Evolutionary conservation across 768 basidiomycete genomes (phyloP).

Genomic region (Roridomyces roridus): DNA sequence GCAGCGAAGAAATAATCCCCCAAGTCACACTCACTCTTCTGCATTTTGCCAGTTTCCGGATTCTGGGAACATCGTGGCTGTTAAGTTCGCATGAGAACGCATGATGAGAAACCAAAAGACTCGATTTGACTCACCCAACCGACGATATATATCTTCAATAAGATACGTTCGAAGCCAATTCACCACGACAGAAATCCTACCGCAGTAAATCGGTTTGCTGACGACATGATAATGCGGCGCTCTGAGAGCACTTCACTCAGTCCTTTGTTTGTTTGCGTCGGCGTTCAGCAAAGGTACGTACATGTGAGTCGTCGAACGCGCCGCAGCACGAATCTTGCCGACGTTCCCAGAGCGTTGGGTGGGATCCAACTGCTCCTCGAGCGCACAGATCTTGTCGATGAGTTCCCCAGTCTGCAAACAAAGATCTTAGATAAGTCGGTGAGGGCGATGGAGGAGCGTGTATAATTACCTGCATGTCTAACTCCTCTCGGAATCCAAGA

Average conservation of each 20-base stretch:
- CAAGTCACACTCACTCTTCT: conserved; percentile 53
- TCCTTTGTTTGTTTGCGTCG: too few species aligned
- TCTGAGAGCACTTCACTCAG: conserved; percentile 40
- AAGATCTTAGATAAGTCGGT: not conserved
- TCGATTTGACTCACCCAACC: conserved; percentile 48
- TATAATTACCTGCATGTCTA: conserved; percentile 48
- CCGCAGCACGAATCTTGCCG: conserved; percentile 47
- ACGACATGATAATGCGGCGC: conserved; percentile 65
- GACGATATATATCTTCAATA: conserved; percentile 69
- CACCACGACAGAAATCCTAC: conserved; percentile 37
- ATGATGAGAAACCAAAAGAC: not conserved
- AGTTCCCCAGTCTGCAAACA: conserved; percentile 47
- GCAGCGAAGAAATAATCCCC: too few species aligned
- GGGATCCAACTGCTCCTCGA: conserved; percentile 52
- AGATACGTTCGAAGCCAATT: conserved; percentile 55
- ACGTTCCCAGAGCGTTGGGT: conserved; percentile 37
- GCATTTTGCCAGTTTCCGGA: conserved; percentile 63
- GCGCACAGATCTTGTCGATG: conserved; percentile 52
- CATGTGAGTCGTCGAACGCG: conserved; percentile 61
- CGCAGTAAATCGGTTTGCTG: conserved; percentile 44
- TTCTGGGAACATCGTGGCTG: conserved; percentile 68
- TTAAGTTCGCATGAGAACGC: conserved; percentile 1
- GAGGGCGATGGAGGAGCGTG: not conserved
- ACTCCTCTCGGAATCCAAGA: conserved; percentile 68
- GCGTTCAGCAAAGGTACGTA: conserved; percentile 35